Base-by-base conservation (phyloP, 1,284 basidiomycete species). In the Puccinia triticina region DNA sequence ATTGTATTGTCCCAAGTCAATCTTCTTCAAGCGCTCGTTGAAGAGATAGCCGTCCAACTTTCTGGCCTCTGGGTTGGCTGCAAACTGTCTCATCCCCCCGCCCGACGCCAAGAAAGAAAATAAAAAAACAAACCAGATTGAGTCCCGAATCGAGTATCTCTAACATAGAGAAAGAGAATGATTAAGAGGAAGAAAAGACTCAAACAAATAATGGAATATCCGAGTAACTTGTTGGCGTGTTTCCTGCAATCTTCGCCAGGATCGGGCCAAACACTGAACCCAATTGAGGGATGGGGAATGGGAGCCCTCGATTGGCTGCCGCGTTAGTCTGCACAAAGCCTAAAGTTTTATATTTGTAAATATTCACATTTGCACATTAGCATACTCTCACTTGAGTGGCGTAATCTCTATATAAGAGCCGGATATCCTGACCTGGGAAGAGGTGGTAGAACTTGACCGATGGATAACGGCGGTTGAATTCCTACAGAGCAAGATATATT, bases 241-340 rank as follows among this genome's bases (percentile, higher is more conserved):
- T 84, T 64, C 84, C 85, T 37, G 85, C 83, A n/a, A 85, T 84
- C 34, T 84, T 81, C 1, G 84, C 83, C 7, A 85, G 46, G 50
- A 85, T 46, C 0, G 86, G 85, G 2, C 83, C 85, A 66, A 85
- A 84, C 29, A 86, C 67, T 18, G 83, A 78, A 14, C 67, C 82
- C 2, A 84, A 73, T 55, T 84, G 75, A 1, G 85, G 85, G 64
- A 88, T 66, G 0, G 86, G 84, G 11, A 82, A 83, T 21, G 84
- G 86, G 83, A 87, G 85, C 50, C 86, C 85, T 18, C 84, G 84
- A 72, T 87, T 86, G n/a, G 84, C 71, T 14, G 85, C 83, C 1
- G 85, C 86, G 21, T 86, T 82, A 18, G 86, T 87, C 14, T 83
- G 82, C 34, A 86, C 83, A 40, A 85, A 64, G 1, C 18, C 69